Conservation (phyloP, 2,329 filamentous ascomycete genomes). For the Fusarium graminum region DNA sequence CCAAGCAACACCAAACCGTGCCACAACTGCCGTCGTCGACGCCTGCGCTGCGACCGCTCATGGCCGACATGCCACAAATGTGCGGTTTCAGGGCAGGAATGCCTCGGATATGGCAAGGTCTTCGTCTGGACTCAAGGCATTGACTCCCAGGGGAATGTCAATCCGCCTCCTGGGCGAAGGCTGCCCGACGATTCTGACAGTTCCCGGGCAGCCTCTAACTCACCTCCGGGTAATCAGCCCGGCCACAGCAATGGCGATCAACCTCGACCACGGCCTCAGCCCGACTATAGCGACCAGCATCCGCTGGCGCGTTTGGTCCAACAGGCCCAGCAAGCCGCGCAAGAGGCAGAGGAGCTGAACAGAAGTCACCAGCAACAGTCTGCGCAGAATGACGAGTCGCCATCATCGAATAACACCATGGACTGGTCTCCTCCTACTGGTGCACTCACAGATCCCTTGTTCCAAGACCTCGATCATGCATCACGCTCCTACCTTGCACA, state of each 20-base stretch:
- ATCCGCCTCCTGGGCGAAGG: constrained; percentile 49
- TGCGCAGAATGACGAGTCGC: constrained; percentile 8
- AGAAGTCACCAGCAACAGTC: constrained; percentile 13
- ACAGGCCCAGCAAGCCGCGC: constrained; percentile 32
- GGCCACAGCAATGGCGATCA: constrained; percentile 23
- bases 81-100: constrained; percentile 65
- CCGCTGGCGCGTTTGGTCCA: constrained; percentile 38
- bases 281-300: constrained; percentile 42
- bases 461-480: constrained; percentile 64
- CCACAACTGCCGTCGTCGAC: constrained; percentile 72
- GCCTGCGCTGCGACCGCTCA: constrained; percentile 73
- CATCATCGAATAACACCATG: constrained; percentile 24
- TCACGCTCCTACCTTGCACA: constrained; percentile 64
- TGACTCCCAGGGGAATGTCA: constrained; percentile 62
- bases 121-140: constrained; percentile 71
- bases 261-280: constrained; percentile 32
- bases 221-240: constrained; percentile 18
- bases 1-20: constrained; percentile 61
- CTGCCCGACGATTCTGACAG: constrained; percentile 39
- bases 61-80: constrained; percentile 72
- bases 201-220: constrained; percentile 27
- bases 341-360: constrained; percentile 37
- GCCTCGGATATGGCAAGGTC: constrained; percentile 72
- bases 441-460: constrained; percentile 65
- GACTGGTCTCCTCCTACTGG: constrained; percentile 40